Evolutionary conservation across 805 yeast genomes (phyloP), one percentile per base, ranked within the genome.

Genomic region (Kodamaea fukazawae): DNA sequence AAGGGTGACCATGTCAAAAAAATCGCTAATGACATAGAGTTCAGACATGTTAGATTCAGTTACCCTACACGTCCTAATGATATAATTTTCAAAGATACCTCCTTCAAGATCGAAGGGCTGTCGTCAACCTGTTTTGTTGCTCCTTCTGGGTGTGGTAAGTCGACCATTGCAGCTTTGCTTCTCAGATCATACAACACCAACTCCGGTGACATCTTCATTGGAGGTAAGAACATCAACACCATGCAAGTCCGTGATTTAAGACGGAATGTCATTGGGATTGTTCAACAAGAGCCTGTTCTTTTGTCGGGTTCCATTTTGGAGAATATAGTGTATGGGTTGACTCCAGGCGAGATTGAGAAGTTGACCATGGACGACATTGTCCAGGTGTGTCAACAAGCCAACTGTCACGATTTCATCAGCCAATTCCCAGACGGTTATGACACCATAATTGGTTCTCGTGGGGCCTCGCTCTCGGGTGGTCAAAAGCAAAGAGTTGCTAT

Each of bases 401-500:
- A 79, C 43, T 69, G 74, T 40, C 81, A 78, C 50, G 82, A 77
- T 41, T 78, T 78, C 48, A 72, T 79, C 36, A 61, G 60, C 55
- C 59, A 72, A 1, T 70, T 79, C 45, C 81, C 83, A 1, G 81
- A 79, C 31, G 81, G 81, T 2, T 79, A 77, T 50, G 78, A 79
- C 39, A 78, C 84, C 0, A 58, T 66, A 14, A 71, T 76, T 39
- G 83, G 83, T 1, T 58, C 75, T 7, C 64, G 79, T 34, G 84
- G 84, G 0, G 71, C 79, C 1, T 61, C 78, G 18, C 57, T 83
- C 15, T 79, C 86, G 4, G 90, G 89, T 28, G 90, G 90, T 9
- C 90, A 83, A 58, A 81, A 83, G 55, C 90, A 83, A 62, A 72
- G 88, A 49, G 67, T 83, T 30, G 89, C 89, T 6, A 80, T 83